These are phyloP conservation scores for Lactarius akahatsu DNA, from an alignment of 768 basidiomycete species.

Conservation along the genomic window DNA sequence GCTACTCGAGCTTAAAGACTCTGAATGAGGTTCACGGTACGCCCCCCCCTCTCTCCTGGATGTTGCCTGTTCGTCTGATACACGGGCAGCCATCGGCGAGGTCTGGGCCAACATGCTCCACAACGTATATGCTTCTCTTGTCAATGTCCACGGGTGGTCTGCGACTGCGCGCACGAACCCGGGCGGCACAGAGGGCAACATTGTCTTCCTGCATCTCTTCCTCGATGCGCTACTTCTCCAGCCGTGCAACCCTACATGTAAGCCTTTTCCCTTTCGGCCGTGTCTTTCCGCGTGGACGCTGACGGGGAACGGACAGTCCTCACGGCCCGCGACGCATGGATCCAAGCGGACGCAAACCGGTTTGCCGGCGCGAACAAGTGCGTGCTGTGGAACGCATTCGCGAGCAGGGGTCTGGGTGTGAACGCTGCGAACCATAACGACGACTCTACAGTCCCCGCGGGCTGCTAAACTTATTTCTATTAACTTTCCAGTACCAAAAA, in stretches of 20 bases:
- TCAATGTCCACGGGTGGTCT: constrained; percentile 34
- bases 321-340: constrained; percentile 49
- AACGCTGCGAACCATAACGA: constrained; percentile 38
- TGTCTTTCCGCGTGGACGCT: neutral
- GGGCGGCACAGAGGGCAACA: constrained; percentile 44
- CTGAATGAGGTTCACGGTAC: no score
- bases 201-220: constrained; percentile 53
- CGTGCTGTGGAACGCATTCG: constrained; percentile 46
- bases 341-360: constrained; percentile 51
- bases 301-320: constrained; percentile 37
- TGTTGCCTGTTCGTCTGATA: neutral
- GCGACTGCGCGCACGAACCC: constrained; percentile 44
- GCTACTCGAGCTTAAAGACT: no score
- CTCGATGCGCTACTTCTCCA: constrained; percentile 50
- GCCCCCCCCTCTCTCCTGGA: neutral
- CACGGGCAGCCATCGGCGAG: constrained; percentile 50
- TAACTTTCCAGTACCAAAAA: neutral
- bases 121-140: constrained; percentile 38
- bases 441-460: constrained; percentile 35
- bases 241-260: constrained; percentile 50
- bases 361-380: constrained; percentile 49
- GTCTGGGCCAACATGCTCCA: constrained; percentile 51
- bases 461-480: constrained; percentile 29
- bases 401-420: constrained; percentile 50
- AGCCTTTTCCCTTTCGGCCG: constrained; percentile 26